A percentile compares a stretch with the other conserved stretches of the same genome.
Evolutionary conservation across 1,284 basidiomycete species (phyloP).

Genomic region (Grifola frondosa): DNA sequence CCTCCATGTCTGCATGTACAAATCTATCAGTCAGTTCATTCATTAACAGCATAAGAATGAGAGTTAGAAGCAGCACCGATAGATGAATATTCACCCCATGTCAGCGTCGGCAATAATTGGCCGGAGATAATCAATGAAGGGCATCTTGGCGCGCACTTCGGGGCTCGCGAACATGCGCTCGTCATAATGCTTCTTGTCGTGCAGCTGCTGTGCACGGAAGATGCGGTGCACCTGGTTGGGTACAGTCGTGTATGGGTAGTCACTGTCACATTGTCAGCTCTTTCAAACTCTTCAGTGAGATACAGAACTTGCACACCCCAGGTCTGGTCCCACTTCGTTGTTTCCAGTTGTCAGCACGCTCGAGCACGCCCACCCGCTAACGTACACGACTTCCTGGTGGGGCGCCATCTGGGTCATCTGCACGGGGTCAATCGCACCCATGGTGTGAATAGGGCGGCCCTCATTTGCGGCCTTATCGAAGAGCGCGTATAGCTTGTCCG

Average conservation of each 20-base stretch:
- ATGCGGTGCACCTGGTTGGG: conserved; percentile 89
- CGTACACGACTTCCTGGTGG: conserved; percentile 92
- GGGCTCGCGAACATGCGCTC: conserved; percentile 71
- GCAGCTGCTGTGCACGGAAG: conserved; percentile 83
- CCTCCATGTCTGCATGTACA: conserved; percentile 73
- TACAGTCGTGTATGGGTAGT: conserved; percentile 94
- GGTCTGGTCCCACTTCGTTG: conserved; percentile 97
- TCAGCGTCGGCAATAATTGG: conserved; percentile 95
- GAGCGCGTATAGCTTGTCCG: conserved; percentile 79
- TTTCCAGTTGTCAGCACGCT: conserved; percentile 88
- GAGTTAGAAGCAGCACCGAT: not conserved
- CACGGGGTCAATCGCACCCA: conserved; percentile 89
- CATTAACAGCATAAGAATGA: not conserved
- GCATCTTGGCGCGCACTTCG: conserved; percentile 66
- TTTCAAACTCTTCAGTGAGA: not conserved
- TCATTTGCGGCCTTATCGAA: conserved; percentile 66
- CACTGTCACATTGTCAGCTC: conserved; percentile 41
- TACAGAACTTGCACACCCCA: conserved; percentile 62
- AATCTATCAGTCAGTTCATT: conserved; percentile 10
- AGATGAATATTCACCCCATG: conserved; percentile 70
- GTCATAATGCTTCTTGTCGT: conserved; percentile 86
- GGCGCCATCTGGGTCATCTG: conserved; percentile 98
- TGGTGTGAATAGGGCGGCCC: conserved; percentile 75
- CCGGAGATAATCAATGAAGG: conserved; percentile 85
- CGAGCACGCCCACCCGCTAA: conserved; percentile 91